Percentiles rank a stretch among this genome's conserved stretches.
phyloP scores from a whole-genome alignment of 768 basidiomycete species.

The Boletellus emodensis region DNA sequence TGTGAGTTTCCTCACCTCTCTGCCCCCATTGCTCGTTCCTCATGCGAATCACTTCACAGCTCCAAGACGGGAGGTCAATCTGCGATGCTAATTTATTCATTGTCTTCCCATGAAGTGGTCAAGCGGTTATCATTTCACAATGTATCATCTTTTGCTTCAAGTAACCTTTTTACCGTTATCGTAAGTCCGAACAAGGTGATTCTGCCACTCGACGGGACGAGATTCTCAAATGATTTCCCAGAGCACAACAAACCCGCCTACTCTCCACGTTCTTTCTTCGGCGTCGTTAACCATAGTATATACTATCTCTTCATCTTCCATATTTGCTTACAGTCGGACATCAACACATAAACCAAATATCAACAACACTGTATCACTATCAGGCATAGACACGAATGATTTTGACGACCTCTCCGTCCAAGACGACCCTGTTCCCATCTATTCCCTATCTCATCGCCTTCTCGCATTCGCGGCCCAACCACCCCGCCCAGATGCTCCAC shows the following conservation, averaged over 20 bases:
- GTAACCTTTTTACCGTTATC: slow-evolving; percentile 49
- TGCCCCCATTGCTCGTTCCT: neutral
- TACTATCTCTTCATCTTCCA: slow-evolving; percentile 44
- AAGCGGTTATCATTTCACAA: slow-evolving; percentile 44
- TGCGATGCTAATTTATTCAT: slow-evolving; percentile 42
- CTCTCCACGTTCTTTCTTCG: slow-evolving; percentile 55
- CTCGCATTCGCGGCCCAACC: slow-evolving; percentile 53
- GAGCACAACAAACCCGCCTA: slow-evolving; percentile 55
- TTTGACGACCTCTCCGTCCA: slow-evolving; percentile 11
- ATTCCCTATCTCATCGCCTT: slow-evolving; percentile 58
- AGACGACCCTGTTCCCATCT: slow-evolving; percentile 45
- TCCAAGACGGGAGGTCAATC: slow-evolving; percentile 23
- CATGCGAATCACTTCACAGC: slow-evolving; percentile 10
- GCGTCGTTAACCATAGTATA: slow-evolving; percentile 48
- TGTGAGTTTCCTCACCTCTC: slow-evolving; percentile 25
- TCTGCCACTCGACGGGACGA: neutral
- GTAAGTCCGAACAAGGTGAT: slow-evolving; percentile 37
- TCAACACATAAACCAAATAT: slow-evolving; percentile 32
- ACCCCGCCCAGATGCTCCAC: slow-evolving; percentile 24
- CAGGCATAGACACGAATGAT: slow-evolving; percentile 29
- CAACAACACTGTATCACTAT: slow-evolving; percentile 39
- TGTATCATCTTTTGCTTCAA: slow-evolving; percentile 43
- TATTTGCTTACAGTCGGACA: slow-evolving; percentile 43
- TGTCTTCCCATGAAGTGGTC: slow-evolving; percentile 46
- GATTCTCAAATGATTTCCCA: slow-evolving; percentile 23